Conservation (phyloP, 257 asterid species). For the Striga asiatica region DNA sequence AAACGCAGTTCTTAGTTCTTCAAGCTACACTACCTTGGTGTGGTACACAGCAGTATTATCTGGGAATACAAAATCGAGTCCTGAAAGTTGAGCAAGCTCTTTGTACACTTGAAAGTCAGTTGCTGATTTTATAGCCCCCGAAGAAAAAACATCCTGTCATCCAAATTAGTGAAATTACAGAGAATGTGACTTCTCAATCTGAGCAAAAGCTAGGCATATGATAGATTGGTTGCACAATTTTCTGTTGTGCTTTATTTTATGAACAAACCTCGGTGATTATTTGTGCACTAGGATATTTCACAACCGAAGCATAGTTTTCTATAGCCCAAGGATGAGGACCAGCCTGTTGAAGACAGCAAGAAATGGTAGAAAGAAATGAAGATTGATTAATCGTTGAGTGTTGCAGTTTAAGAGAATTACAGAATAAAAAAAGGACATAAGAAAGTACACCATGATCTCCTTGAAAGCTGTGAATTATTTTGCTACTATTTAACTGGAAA, state of each 20-base stretch:
- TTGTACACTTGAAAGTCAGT: slow-evolving; percentile 95
- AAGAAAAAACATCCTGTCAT: slow-evolving; percentile 75
- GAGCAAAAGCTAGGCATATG: background rate
- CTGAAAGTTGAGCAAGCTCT: slow-evolving; percentile 89
- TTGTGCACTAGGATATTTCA: slow-evolving; percentile 85
- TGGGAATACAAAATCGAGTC: slow-evolving; percentile 87
- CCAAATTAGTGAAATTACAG: slow-evolving; percentile 13
- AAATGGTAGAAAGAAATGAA: too few relatives aligned
- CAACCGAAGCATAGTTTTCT: slow-evolving; percentile 69
- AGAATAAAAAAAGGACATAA: too few relatives aligned
- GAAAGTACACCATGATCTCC: too few relatives aligned
- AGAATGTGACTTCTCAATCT: slow-evolving; percentile 15
- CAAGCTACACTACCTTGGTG: slow-evolving; percentile 64
- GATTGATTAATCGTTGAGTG: too few relatives aligned
- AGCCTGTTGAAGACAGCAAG: slow-evolving; percentile 63
- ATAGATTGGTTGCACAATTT: background rate
- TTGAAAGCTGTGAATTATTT: background rate
- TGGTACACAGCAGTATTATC: slow-evolving; percentile 90
- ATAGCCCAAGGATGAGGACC: slow-evolving; percentile 99
- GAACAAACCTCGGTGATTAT: slow-evolving; percentile 66
- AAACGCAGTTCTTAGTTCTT: background rate
- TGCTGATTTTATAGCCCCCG: slow-evolving; percentile 84
- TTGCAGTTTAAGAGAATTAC: too few relatives aligned
- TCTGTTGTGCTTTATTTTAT: background rate
- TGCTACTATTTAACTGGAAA: background rate